Evolutionary conservation across 169 alveolate species (phyloP).

Genomic region (Pseudocohnilembus persalinus): DNA sequence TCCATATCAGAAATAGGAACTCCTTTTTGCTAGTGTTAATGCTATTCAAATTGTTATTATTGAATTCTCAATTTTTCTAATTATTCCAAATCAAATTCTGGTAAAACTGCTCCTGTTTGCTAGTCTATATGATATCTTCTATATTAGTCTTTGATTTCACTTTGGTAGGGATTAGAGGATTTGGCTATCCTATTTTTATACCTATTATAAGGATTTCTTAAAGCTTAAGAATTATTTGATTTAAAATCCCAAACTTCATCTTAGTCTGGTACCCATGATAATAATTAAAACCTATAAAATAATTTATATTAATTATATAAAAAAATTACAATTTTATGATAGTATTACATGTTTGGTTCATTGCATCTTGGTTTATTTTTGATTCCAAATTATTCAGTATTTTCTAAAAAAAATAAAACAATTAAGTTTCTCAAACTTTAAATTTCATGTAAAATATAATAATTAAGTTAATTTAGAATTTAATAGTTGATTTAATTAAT

Average conservation of each 20-base stretch:
- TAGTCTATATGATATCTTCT: conserved; percentile 10
- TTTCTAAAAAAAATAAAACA: not conserved
- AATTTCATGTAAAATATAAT: too few relatives aligned
- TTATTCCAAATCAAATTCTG: conserved; percentile 3
- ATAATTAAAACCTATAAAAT: not conserved
- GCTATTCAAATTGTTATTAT: too few relatives aligned
- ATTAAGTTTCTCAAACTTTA: too few relatives aligned
- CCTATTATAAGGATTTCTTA: not conserved
- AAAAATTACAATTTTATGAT: too few relatives aligned
- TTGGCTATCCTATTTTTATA: conserved; percentile 10
- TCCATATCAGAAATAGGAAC: not conserved
- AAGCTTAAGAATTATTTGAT: not conserved
- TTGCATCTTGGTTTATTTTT: not conserved
- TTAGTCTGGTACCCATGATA: not conserved
- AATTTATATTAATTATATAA: too few relatives aligned
- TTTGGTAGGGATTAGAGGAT: not conserved
- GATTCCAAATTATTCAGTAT: not conserved
- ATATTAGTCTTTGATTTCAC: conserved; percentile 21
- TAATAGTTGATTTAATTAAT: too few relatives aligned
- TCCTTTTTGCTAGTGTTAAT: not conserved
- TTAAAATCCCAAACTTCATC: not conserved
- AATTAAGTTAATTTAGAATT: too few relatives aligned
- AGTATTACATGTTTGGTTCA: not conserved
- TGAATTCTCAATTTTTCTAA: not conserved
- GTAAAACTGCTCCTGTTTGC: conserved; percentile 5